These are phyloP conservation scores for Coix lacrymajobi DNA, from an alignment of 176 grass and related monocot species.

Conservation along the genomic window DNA sequence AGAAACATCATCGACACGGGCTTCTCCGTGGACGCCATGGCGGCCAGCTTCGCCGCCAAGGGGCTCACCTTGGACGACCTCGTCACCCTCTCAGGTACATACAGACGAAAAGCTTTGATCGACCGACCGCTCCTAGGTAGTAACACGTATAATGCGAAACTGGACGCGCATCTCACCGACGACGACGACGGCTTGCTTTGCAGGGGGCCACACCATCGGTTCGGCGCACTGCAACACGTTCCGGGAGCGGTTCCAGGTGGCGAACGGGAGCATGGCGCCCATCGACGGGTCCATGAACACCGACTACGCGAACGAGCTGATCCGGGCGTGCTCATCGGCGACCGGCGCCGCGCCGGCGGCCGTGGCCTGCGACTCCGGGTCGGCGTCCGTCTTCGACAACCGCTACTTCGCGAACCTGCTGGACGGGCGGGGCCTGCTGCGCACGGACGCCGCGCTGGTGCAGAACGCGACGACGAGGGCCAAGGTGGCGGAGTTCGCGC, in stretches of 20 bases:
- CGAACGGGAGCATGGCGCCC: conserved; percentile 63
- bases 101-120: neutral
- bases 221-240: conserved; percentile 87
- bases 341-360: conserved; percentile 23
- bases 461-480: conserved; percentile 53
- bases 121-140: neutral
- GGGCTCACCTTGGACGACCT: conserved; percentile 76
- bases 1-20: conserved; percentile 87
- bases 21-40: conserved; percentile 78
- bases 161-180: neutral
- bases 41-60: conserved; percentile 61
- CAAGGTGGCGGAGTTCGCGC: conserved; percentile 48
- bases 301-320: conserved; percentile 63
- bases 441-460: conserved; percentile 71
- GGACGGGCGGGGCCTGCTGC: conserved; percentile 59
- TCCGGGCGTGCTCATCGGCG: conserved; percentile 44
- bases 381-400: conserved; percentile 68
- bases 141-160: neutral
- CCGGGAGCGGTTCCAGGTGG: conserved; percentile 69
- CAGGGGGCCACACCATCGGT: conserved; percentile 90
- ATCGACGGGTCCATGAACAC: conserved; percentile 62
- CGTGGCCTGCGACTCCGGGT: conserved; percentile 69
- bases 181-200: neutral
- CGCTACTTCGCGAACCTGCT: conserved; percentile 80
- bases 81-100: conserved; percentile 72